Percentiles rank a stretch among this genome's conserved stretches.
phyloP scores from a whole-genome alignment of 1,284 basidiomycete genomes.

The Trichosporon coremiiforme region DNA sequence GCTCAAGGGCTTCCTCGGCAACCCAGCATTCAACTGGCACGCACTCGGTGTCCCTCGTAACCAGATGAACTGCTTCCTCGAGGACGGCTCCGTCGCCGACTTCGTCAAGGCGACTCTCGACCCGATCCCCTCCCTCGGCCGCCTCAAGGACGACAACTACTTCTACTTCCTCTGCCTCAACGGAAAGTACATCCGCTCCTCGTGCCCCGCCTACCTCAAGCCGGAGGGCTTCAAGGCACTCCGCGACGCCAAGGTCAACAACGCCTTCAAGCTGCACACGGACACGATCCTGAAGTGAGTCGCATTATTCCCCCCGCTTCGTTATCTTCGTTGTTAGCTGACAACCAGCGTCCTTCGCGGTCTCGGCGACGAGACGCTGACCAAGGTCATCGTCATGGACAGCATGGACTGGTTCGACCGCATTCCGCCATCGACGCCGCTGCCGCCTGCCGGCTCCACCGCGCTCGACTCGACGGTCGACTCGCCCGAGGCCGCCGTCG shows the following conservation, averaged over 20 bases:
- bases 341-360: conserved; percentile 63
- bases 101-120: conserved; percentile 68
- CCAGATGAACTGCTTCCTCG: conserved; percentile 69
- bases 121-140: conserved; percentile 63
- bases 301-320: neutral
- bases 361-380: conserved; percentile 62
- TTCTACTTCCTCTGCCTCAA: conserved; percentile 70
- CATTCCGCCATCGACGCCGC: conserved; percentile 58
- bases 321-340: conserved; percentile 17
- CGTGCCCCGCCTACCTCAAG: conserved; percentile 73
- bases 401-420: conserved; percentile 74
- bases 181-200: conserved; percentile 68
- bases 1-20: conserved; percentile 64
- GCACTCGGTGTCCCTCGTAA: conserved; percentile 76
- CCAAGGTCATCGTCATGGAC: conserved; percentile 76
- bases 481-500: conserved; percentile 51
- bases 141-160: conserved; percentile 66
- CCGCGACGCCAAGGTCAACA: conserved; percentile 63
- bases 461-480: conserved; percentile 54
- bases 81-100: conserved; percentile 66
- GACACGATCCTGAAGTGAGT: conserved; percentile 73
- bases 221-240: conserved; percentile 66
- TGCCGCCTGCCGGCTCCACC: conserved; percentile 40
- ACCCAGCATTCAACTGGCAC: conserved; percentile 76
- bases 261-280: conserved; percentile 72